Base-by-base conservation (phyloP, 2,329 filamentous ascomycete genomes). In the Aspergillus calidoustus region DNA sequence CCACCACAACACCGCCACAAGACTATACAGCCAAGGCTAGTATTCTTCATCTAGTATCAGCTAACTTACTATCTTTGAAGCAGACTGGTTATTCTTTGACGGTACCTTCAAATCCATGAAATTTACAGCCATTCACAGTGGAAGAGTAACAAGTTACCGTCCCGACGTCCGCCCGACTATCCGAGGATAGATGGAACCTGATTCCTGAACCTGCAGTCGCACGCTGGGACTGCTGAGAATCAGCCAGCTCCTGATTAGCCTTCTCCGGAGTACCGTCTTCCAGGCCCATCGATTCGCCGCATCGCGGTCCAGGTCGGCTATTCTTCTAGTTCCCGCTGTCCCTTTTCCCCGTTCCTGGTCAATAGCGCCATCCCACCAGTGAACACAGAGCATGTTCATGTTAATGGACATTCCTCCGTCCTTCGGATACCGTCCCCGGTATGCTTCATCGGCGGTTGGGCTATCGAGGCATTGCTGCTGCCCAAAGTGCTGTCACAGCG, bases 281-380 rank as follows among this genome's bases (percentile, higher is more conserved):
- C 53, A 57, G 48, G n/a, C 46, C 61, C 57, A 53, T 41, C 34
- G 34, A 41, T 41, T 41, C 34, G 34, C 34, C 34, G 9, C 34
- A 41, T 63, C 44, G 25, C 48, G 51, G 49, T 57, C 61, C 57
- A 59, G 61, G 57, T 60, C 61, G 49, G 57, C 48, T 63, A 63
- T 57, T 50, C 57, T 19, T 49, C 60, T 62, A 61, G 59, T 52
- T 57, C 59, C 59, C 59, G 59, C 53, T 41, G 54, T 44, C 53
- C 59, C 30, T 23, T 57, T 38, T 15, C 53, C 48, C 59, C 54
- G 46, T 50, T 19, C 50, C 59, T 60, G 31, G 48, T 19, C 46
- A 51, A 44, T 46, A 49, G 23, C 11, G 23, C 51, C 51, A 25
- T 54, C 34, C 22, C 31, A 34, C 17, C n/a, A 17, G 6, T 52